A percentile compares a stretch with the other conserved stretches of the same genome.
Evolutionary conservation across 2,329 filamentous ascomycete genomes (phyloP).

Genomic region (Ceratocystis papillata): DNA sequence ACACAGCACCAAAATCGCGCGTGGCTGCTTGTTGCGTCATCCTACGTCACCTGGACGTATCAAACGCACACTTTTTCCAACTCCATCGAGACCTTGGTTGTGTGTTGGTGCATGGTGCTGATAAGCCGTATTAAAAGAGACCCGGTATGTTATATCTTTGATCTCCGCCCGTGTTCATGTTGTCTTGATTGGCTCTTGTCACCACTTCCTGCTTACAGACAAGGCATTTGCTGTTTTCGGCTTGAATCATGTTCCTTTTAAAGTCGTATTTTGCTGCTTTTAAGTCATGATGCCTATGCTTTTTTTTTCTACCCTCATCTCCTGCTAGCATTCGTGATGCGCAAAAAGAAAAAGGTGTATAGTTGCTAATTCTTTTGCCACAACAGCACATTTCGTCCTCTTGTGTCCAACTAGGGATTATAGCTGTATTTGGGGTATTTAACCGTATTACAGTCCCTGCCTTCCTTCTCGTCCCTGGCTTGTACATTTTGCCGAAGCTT

Average conservation of each 20-base stretch:
- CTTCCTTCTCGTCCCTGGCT: slow-evolving; percentile 72
- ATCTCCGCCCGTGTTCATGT: neutral
- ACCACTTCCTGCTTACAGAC: neutral
- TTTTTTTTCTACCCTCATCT: neutral
- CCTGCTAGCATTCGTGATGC: neutral
- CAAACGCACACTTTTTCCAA: slow-evolving; percentile 98
- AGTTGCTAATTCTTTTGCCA: slow-evolving; percentile 27
- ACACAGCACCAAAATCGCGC: slow-evolving; percentile 61
- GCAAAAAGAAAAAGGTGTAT: neutral
- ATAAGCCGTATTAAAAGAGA: slow-evolving; percentile 74
- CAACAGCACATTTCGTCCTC: slow-evolving; percentile 67
- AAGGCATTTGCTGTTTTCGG: neutral
- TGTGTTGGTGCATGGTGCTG: slow-evolving; percentile 86
- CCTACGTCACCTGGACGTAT: slow-evolving; percentile 97
- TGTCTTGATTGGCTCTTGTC: neutral
- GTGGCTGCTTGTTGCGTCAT: slow-evolving; percentile 79
- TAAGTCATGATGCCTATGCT: neutral
- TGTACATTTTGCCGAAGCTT: slow-evolving; percentile 79
- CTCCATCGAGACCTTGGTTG: slow-evolving; percentile 83
- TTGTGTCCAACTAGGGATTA: slow-evolving; percentile 65
- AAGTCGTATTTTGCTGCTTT: neutral
- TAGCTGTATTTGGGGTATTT: slow-evolving; percentile 78
- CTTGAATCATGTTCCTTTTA: neutral
- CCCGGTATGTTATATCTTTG: slow-evolving; percentile 46
- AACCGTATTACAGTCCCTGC: slow-evolving; percentile 97